Base-by-base conservation (phyloP, 352 stramenopile genomes). In the Phytophthora hibernalis region DNA sequence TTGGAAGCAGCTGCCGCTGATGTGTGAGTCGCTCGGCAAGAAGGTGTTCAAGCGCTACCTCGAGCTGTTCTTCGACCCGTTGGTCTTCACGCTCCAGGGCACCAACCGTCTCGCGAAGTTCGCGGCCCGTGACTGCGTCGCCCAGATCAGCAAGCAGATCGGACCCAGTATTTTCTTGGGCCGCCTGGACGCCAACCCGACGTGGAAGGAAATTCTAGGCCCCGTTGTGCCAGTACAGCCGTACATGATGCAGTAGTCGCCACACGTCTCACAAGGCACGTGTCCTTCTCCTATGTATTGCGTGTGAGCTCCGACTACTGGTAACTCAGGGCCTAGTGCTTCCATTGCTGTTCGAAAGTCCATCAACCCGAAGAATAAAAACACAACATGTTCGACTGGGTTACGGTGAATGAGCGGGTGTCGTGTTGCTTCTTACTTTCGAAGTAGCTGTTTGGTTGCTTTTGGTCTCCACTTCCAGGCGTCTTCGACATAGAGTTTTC, bases 161-260 rank as follows among this genome's bases (percentile, higher is more conserved):
- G 89, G 87, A 11, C 85, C 85, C 1, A 95, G 80, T 62, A 95
- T 96, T 57, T 95, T 96, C 61, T 51, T 90, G 3, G 87, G 87
- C 0, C 79, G 89, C 0, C 61, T 96, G 42, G 81, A 95, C n/a
- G 86, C 76, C 11, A 93, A 93, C 57, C 50, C 74, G 0, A 58
- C 68, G 4, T 95, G 86, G 86, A 72, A 83, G 1, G 74, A 91
- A 40, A 53, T 65, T 10, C 76, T 95, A 15, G 81, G 77, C 3
- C 84, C 86, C 16, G 26, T 82, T 4, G 71, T 82, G 20, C 68
- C 59, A 10, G 67, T 79, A 26, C 57, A 70, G 50, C 44, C 70
- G 12, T 72, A 75, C 53, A 69, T 81, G 69, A 61, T 73, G 24
- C 70, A 73, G 58, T 76, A 61, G 54, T 7, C 12, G 33, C n/a